phyloP scores from a whole-genome alignment of 2,329 filamentous ascomycete genomes.

The Pseudogymnoascus sp. region DNA sequence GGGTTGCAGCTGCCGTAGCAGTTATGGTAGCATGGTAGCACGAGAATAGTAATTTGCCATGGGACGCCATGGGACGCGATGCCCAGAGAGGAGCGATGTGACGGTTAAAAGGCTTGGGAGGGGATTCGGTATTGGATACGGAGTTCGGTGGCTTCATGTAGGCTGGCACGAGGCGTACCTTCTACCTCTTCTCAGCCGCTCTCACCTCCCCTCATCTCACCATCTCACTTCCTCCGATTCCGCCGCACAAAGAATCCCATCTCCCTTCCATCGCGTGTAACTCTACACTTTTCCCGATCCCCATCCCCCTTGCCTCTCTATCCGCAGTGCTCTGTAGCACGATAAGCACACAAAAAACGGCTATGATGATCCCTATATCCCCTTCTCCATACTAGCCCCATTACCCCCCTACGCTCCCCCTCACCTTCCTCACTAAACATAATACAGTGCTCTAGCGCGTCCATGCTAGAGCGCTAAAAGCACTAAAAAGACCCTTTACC shows the following conservation, averaged over 20 bases:
- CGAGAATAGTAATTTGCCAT: neutral
- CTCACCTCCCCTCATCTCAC: neutral
- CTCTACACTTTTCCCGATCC: neutral
- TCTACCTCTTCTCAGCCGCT: neutral
- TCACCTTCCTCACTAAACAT: neutral
- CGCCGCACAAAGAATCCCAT: neutral
- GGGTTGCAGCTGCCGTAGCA: neutral
- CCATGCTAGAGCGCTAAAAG: neutral
- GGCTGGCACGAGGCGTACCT: neutral
- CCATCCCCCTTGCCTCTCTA: neutral
- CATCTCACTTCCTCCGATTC: neutral
- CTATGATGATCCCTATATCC: neutral
- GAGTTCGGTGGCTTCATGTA: neutral
- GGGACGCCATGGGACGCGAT: neutral
- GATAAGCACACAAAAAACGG: neutral
- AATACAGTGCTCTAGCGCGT: neutral
- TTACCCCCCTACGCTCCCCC: neutral
- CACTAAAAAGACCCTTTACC: neutral
- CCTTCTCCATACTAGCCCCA: neutral
- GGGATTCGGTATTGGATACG: neutral
- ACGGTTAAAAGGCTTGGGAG: neutral
- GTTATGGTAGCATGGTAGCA: neutral
- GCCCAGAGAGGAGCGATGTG: neutral
- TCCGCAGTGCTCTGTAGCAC: neutral
- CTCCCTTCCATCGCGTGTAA: neutral